phyloP scores from a whole-genome alignment of 2,329 filamentous ascomycete genomes.

The Aphanocladium album region DNA sequence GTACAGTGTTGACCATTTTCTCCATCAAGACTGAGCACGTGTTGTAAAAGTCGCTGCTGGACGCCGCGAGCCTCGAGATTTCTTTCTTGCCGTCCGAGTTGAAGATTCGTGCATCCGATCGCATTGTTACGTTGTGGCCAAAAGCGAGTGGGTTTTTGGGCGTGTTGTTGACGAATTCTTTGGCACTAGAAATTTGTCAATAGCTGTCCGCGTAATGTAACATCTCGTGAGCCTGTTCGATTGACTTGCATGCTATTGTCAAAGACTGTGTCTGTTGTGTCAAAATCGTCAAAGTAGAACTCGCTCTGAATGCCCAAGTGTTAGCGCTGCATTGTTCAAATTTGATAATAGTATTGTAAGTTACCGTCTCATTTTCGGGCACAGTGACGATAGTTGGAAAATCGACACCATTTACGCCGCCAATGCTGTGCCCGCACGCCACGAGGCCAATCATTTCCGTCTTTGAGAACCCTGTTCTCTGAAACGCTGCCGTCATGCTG shows the following conservation, averaged over 20 bases:
- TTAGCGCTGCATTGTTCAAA: too few species aligned
- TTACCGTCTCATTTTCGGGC: not conserved
- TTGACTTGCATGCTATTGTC: constrained; percentile 32
- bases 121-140: constrained; percentile 31
- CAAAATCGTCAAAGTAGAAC: constrained; percentile 23
- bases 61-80: constrained; percentile 34
- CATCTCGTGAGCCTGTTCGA: not conserved
- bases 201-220: not conserved
- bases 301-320: too few species aligned
- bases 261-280: constrained; percentile 33
- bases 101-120: constrained; percentile 41
- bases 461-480: constrained; percentile 26
- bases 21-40: constrained; percentile 22
- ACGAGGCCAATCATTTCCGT: constrained; percentile 32
- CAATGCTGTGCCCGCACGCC: constrained; percentile 31
- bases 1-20: constrained; percentile 27
- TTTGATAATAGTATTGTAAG: not conserved
- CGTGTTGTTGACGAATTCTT: constrained; percentile 37
- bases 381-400: constrained; percentile 25
- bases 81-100: constrained; percentile 39
- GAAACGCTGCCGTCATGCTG: constrained; percentile 23
- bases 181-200: constrained; percentile 21
- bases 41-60: constrained; percentile 29
- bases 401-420: constrained; percentile 39
- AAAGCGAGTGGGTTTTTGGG: constrained; percentile 39